Base-by-base conservation (phyloP, 306 rosid species). In the Lathyrus aphaca region DNA sequence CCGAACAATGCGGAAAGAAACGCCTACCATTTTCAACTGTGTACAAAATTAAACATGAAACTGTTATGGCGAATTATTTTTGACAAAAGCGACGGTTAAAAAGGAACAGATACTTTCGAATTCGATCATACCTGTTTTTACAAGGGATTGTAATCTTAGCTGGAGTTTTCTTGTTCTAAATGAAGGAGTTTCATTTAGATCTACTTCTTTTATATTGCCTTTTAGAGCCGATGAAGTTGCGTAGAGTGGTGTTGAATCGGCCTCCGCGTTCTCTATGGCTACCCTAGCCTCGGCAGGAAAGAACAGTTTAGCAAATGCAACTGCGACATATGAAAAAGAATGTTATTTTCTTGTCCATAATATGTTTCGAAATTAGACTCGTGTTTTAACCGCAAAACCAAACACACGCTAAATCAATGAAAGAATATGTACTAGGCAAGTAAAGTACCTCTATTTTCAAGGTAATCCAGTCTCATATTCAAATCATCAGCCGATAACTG, bases 1-100 rank as follows among this genome's bases (percentile, higher is more conserved):
- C 96, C 12, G 99, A 95, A 80, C 99, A 95, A 80, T 84, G 85
- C 18, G 99, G 97, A 76, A 95, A 95, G 85, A 60, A 95, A 11
- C 88, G 96, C 58, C 91, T 83, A 3, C 99, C 99, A 45, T 73
- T 84, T 72, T 86, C 88, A 75, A 95, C 99, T 91, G 92, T 3
- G 66, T 21, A 83, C 7, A 71, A 25, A 35, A 35, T 35, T 7
- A 35, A 35, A 35, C 39, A 35, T 61, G 70, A 10, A 17, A 49
- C 1, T 0, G 51, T 45, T 45, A 5, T 2, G n/a, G n/a, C 51
- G 6, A 44, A 1, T 1, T n/a, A n/a, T n/a, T 45, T 45, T 45
- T 3, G 17, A n/a, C 18, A 45, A 5, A 45, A 1, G 18, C 18
- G 1, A n/a, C 18, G n/a, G 5, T 13, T 44, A 44, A 44, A 44